These are phyloP conservation scores for Actinomortierella wolfii DNA, from an alignment of 371 early-diverging fungal genomes.

Conservation along the genomic window DNA sequence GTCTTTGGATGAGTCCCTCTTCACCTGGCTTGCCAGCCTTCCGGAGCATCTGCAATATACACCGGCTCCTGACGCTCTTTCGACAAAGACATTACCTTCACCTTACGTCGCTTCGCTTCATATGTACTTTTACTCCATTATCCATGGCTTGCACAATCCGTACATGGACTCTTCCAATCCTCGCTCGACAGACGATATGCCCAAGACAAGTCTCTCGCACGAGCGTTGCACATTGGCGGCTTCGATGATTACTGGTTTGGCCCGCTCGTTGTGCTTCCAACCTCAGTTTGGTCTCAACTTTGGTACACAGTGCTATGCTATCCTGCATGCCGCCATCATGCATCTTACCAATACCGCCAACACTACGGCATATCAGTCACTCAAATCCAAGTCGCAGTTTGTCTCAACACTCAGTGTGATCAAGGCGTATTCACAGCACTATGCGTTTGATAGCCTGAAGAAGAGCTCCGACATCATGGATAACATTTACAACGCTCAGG, in stretches of 20 bases:
- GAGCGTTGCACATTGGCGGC: conserved; percentile 44
- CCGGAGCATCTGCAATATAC: conserved; percentile 43
- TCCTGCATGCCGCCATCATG: conserved; percentile 43
- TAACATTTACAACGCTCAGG: conserved; percentile 46
- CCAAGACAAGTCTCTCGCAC: conserved; percentile 31
- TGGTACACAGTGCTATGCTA: conserved; percentile 44
- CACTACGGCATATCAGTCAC: conserved; percentile 43
- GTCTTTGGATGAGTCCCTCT: conserved; percentile 34
- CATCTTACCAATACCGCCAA: conserved; percentile 46
- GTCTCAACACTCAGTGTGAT: conserved; percentile 44
- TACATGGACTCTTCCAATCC: conserved; percentile 48
- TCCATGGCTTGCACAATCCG: conserved; percentile 40
- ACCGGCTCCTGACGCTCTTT: conserved; percentile 24
- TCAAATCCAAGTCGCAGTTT: conserved; percentile 45
- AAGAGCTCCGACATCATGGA: conserved; percentile 47
- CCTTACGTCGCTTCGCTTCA: conserved; percentile 43
- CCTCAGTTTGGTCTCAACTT: conserved; percentile 46
- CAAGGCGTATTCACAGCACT: conserved; percentile 45
- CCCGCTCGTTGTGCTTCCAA: conserved; percentile 43
- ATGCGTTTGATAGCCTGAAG: conserved; percentile 46
- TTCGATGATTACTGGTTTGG: conserved; percentile 43
- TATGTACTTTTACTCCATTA: conserved; percentile 38
- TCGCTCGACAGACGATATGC: conserved; percentile 40
- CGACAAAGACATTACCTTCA: conserved; percentile 41
- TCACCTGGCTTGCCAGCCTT: conserved; percentile 39